Base-by-base conservation (phyloP, 2,329 filamentous ascomycete species). In the Kalmusia sp. region DNA sequence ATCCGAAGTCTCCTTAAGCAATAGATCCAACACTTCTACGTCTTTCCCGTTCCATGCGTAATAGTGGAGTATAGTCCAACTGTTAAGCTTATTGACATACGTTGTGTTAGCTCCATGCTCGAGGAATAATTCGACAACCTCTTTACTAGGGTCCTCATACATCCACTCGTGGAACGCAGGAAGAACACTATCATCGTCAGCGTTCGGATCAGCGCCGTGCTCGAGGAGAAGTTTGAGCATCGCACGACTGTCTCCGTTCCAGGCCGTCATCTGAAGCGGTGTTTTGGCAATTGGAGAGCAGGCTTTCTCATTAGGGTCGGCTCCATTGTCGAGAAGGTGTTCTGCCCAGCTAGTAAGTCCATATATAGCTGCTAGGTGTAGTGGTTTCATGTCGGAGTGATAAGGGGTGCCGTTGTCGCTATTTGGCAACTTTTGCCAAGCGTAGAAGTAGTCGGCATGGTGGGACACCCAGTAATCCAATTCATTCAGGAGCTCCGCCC, bases 401-500 rank as follows among this genome's bases (percentile, higher is more conserved):
- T 48, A 51, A 8, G 21, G 28, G 15, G 22, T 4, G 9, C n/a
- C 7, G 27, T 49, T 19, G 35, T 40, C 27, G 17, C 19, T 22
- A 38, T 27, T 41, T 5, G 34, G 24, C 14, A 24, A 38, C 17
- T 24, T 44, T 43, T 56, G 53, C 43, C 49, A 59, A 24, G 25
- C 19, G 19, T 30, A 21, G 41, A 59, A 59, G 15, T 31, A 51
- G 11, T 33, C 17, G 4, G 14, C 12, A 40, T 49, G 50, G 24
- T 48, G 47, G 24, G 46, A 54, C 14, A 47, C 48, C 37, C 60
- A 52, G 9, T 49, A 22, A 43, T 62, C 59, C 12, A 62, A 39
- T 35, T 55, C 51, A 12, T 25, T 11, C 21, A 58, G 27, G 5
- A 62, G 54, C 25, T 55, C 50, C 27, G 39, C 24, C 59, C 59